phyloP scores from a whole-genome alignment of 805 yeast species.

The Candida cerambycidarum region DNA sequence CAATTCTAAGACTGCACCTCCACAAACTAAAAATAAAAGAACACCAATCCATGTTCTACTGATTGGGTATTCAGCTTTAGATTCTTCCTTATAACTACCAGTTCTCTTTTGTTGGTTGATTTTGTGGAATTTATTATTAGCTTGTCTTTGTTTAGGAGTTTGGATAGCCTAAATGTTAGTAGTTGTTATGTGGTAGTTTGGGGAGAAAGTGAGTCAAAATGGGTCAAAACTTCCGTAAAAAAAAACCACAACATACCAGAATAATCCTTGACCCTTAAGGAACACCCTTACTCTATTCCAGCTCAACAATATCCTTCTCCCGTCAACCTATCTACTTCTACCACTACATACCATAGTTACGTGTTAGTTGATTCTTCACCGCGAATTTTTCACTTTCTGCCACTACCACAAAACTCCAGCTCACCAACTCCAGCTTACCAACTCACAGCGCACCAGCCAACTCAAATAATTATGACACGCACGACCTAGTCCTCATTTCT shows the following conservation, averaged over 20 bases:
- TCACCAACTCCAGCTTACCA: background rate
- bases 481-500: too few species aligned
- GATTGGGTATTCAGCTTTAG: slow-evolving; percentile 48
- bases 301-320: too few species aligned
- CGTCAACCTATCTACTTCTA: background rate
- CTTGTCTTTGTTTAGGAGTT: slow-evolving; percentile 83
- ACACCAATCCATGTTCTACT: slow-evolving; percentile 64
- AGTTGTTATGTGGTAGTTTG: background rate
- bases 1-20: slow-evolving; percentile 79
- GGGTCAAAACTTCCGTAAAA: too few species aligned
- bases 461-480: too few species aligned
- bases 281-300: too few species aligned
- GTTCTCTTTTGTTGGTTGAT: slow-evolving; percentile 60
- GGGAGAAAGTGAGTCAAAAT: too few species aligned
- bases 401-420: too few species aligned
- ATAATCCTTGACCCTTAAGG: too few species aligned
- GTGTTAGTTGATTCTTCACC: slow-evolving; percentile 7
- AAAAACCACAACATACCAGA: too few species aligned
- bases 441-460: too few species aligned
- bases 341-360: slow-evolving; percentile 6
- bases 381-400: background rate
- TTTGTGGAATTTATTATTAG: slow-evolving; percentile 82
- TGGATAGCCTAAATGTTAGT: slow-evolving; percentile 58
- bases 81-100: slow-evolving; percentile 63
- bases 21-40: slow-evolving; percentile 67